Evolutionary conservation across 345 rosid genomes (phyloP).

Genomic region (Conringia planisiliqua): DNA sequence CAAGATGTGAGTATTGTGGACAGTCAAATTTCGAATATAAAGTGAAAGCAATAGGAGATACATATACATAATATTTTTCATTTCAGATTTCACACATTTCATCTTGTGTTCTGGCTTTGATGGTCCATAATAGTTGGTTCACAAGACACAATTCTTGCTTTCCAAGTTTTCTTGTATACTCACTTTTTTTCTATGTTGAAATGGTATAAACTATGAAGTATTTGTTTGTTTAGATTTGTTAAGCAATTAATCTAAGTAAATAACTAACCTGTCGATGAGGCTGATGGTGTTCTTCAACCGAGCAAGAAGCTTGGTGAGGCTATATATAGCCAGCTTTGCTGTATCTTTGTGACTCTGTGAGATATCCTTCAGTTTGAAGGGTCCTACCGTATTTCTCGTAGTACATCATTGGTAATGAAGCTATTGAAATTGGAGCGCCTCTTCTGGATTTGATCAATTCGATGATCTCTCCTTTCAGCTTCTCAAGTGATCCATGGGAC

Average conservation of each 20-base stretch:
- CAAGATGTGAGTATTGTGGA: not conserved
- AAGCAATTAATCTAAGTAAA: slow-evolving; percentile 32
- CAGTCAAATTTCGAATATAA: no score
- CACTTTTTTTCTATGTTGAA: not conserved
- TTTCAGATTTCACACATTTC: no score
- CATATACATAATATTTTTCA: no score
- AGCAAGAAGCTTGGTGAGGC: slow-evolving; percentile 87
- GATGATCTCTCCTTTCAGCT: slow-evolving; percentile 71
- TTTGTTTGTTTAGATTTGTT: not conserved
- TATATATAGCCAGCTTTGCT: slow-evolving; percentile 90
- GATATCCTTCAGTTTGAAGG: slow-evolving; percentile 94
- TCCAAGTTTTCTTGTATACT: not conserved
- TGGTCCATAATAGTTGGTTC: no score
- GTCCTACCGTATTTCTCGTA: slow-evolving; percentile 76
- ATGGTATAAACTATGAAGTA: not conserved
- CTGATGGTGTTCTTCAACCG: slow-evolving; percentile 75
- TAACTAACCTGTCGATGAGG: slow-evolving; percentile 70
- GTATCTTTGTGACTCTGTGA: slow-evolving; percentile 93
- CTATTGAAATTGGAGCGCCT: slow-evolving; percentile 84
- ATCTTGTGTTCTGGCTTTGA: no score
- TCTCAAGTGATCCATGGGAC: slow-evolving; percentile 66
- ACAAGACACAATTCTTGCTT: not conserved
- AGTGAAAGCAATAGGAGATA: no score
- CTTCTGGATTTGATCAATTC: slow-evolving; percentile 71
- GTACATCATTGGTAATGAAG: slow-evolving; percentile 85